These are phyloP conservation scores for Fusarium musae DNA, from an alignment of 2,329 filamentous ascomycete genomes.

Conservation along the genomic window DNA sequence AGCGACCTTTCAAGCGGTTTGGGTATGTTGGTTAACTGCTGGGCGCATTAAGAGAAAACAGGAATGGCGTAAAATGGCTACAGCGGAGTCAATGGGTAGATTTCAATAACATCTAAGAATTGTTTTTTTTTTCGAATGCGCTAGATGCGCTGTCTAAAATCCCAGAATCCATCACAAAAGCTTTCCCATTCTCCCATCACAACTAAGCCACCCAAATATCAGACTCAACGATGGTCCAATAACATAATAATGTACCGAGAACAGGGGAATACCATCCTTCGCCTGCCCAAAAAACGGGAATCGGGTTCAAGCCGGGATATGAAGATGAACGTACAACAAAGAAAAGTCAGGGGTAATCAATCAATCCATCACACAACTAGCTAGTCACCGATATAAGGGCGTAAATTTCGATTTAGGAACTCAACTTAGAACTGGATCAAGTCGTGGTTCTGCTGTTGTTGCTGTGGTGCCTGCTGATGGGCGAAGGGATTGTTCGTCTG, in stretches of 20 bases:
- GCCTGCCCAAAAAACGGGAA: slow-evolving; percentile 44
- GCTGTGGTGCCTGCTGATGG: slow-evolving; percentile 55
- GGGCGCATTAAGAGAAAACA: not conserved
- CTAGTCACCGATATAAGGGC: not conserved
- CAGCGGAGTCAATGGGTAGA: slow-evolving; percentile 38
- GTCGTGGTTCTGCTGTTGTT: slow-evolving; percentile 64
- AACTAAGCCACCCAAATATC: slow-evolving; percentile 42
- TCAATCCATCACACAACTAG: slow-evolving; percentile 3
- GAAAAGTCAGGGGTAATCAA: slow-evolving; percentile 28
- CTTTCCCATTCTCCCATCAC: slow-evolving; percentile 41
- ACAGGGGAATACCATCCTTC: slow-evolving; percentile 47
- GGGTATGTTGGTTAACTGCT: slow-evolving; percentile 3
- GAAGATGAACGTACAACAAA: slow-evolving; percentile 32
- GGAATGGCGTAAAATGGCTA: slow-evolving; percentile 26
- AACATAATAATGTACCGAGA: slow-evolving; percentile 41
- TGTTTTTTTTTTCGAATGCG: slow-evolving; percentile 47
- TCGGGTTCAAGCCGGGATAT: slow-evolving; percentile 35
- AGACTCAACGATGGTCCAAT: slow-evolving; percentile 38
- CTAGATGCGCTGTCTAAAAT: slow-evolving; percentile 49
- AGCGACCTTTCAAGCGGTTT: slow-evolving; percentile 2
- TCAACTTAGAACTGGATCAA: slow-evolving; percentile 69
- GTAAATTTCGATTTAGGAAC: slow-evolving; percentile 5
- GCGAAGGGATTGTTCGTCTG: slow-evolving; percentile 69
- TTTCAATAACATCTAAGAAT: slow-evolving; percentile 49
- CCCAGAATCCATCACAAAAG: slow-evolving; percentile 38